These are phyloP conservation scores for Pochonia chlamydosporia DNA, from an alignment of 2,329 filamentous ascomycete genomes.

Conservation along the genomic window DNA sequence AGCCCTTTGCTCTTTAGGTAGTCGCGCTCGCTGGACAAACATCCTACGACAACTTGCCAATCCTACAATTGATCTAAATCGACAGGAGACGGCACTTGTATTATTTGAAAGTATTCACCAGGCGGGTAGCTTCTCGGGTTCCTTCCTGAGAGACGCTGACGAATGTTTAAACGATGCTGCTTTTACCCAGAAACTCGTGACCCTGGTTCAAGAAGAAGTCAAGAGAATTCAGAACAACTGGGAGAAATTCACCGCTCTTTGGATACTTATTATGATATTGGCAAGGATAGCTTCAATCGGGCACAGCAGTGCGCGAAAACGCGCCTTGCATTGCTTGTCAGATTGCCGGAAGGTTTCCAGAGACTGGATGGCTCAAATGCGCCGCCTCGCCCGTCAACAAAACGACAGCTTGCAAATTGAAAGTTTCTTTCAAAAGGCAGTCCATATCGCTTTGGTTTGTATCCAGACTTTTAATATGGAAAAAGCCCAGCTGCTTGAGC, in stretches of 20 bases:
- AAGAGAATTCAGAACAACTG: not conserved
- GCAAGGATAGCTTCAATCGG: not conserved
- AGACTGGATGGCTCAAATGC: not conserved
- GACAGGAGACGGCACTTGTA: slow-evolving; percentile 38
- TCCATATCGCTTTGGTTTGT: not conserved
- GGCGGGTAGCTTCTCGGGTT: slow-evolving; percentile 28
- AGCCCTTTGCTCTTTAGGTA: slow-evolving; percentile 40
- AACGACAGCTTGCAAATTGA: not conserved
- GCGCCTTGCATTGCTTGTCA: not conserved
- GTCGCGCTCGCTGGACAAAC: slow-evolving; percentile 48
- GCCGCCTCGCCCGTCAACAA: not conserved
- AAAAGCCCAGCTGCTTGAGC: not conserved
- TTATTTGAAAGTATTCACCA: slow-evolving; percentile 45
- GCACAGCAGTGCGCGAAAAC: not conserved
- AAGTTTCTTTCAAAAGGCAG: not conserved
- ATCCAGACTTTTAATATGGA: not conserved
- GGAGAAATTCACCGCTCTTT: slow-evolving; percentile 2
- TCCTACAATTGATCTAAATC: slow-evolving; percentile 44
- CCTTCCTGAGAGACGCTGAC: slow-evolving; percentile 26
- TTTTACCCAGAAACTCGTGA: slow-evolving; percentile 19
- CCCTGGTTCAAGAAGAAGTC: not conserved
- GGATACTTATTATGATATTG: not conserved
- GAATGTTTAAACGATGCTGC: slow-evolving; percentile 22
- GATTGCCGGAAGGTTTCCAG: not conserved
- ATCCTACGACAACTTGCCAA: slow-evolving; percentile 44